A percentile compares a stretch with the other conserved stretches of the same genome.
Evolutionary conservation across 2,329 filamentous ascomycete species (phyloP).

Genomic region (Colletotrichum noveboracense): DNA sequence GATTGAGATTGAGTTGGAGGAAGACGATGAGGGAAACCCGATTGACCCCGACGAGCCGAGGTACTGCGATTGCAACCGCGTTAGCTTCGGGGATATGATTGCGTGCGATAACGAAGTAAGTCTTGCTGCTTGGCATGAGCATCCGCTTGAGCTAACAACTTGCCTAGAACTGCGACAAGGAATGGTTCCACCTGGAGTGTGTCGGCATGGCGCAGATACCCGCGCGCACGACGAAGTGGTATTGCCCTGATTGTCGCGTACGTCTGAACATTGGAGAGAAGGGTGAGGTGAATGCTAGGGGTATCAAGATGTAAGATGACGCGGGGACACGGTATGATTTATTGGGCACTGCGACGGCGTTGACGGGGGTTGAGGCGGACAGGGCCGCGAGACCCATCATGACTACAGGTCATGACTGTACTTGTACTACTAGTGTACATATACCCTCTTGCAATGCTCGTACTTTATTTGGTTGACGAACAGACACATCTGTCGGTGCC

Average conservation of each 20-base stretch:
- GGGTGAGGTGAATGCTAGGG: conserved; percentile 66
- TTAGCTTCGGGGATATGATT: conserved; percentile 85
- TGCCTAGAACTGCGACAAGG: conserved; percentile 70
- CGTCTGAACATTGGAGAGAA: conserved; percentile 67
- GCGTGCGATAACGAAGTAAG: conserved; percentile 81
- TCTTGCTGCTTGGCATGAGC: conserved; percentile 25
- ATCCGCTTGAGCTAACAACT: conserved; percentile 23
- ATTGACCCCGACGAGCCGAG: conserved; percentile 78
- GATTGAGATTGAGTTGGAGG: conserved; percentile 55
- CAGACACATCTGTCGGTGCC: neutral
- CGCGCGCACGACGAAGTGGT: conserved; percentile 80
- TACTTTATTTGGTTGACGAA: neutral
- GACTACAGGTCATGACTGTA: neutral
- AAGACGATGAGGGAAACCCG: conserved; percentile 71
- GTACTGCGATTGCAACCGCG: conserved; percentile 80
- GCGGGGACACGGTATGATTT: neutral
- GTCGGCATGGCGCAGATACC: conserved; percentile 73
- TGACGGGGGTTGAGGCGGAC: neutral
- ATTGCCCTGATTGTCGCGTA: conserved; percentile 77
- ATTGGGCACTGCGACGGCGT: neutral
- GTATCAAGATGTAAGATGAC: conserved; percentile 49
- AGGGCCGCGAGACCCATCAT: neutral
- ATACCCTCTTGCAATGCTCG: neutral
- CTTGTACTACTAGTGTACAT: neutral
- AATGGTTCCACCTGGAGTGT: conserved; percentile 87